Percentiles rank a stretch among this genome's conserved stretches.
Conservation (phyloP, 768 basidiomycete genomes). For the Cubamyces sp. region DNA sequence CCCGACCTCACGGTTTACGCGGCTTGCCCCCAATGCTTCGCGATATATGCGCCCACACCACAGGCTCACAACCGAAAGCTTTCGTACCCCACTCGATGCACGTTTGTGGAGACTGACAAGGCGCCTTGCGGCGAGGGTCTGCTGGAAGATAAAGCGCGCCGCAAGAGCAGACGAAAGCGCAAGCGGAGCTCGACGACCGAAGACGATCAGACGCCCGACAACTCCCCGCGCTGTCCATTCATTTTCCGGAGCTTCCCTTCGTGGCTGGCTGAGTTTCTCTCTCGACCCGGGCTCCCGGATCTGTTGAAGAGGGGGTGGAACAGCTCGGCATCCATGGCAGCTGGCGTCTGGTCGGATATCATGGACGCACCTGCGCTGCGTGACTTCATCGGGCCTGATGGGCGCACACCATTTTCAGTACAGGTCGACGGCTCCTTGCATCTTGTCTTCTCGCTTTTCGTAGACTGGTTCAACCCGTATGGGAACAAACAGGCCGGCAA, state of each 20-base stretch:
- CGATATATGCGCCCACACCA: conserved; percentile 7
- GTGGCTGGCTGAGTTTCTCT: conserved; percentile 24
- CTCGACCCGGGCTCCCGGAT: conserved; percentile 17
- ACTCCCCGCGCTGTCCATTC: neutral
- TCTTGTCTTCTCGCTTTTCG: conserved; percentile 18
- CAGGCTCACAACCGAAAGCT: neutral
- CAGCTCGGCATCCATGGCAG: neutral
- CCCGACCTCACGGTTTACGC: conserved; percentile 6
- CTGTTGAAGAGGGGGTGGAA: conserved; percentile 7
- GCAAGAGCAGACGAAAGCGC: neutral
- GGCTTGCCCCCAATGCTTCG: conserved; percentile 17
- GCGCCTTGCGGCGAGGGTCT: neutral
- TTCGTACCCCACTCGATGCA: conserved; percentile 17
- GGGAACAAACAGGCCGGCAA: conserved; percentile 18
- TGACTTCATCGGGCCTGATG: conserved; percentile 22
- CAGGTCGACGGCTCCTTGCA: conserved; percentile 5
- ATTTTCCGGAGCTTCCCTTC: conserved; percentile 10
- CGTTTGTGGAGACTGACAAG: conserved; percentile 3
- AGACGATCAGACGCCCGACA: neutral
- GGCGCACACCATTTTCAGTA: neutral
- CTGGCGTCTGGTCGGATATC: conserved; percentile 16
- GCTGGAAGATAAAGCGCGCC: neutral
- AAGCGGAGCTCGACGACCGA: neutral
- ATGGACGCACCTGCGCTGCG: conserved; percentile 13
- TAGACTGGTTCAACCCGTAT: conserved; percentile 28